Conservation (phyloP, 306 rosid species). For the Quercus agrifolia region DNA sequence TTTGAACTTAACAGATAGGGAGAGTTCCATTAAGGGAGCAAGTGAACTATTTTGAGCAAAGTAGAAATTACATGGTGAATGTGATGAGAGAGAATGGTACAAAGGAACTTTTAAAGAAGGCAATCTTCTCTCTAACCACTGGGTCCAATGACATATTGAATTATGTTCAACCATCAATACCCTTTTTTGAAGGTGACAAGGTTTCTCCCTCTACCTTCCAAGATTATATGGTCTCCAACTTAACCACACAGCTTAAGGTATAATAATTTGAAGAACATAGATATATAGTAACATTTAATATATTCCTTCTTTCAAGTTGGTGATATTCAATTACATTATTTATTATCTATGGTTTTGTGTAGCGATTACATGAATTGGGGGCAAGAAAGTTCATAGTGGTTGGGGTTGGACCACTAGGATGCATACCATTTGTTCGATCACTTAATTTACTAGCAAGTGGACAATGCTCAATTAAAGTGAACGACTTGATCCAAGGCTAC, state of each 20-base stretch:
- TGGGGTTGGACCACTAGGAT: constrained; percentile 51
- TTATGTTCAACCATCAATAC: constrained; percentile 44
- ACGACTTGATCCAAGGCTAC: constrained; percentile 38
- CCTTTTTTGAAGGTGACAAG: constrained; percentile 30
- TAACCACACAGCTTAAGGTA: constrained; percentile 50
- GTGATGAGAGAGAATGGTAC: constrained; percentile 38
- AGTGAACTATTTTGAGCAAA: constrained; percentile 42
- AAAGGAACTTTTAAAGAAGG: constrained; percentile 33
- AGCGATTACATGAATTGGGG: constrained; percentile 44
- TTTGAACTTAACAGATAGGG: constrained; percentile 26
- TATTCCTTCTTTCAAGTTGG: neutral
- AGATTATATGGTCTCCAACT: constrained; percentile 46
- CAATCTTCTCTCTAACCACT: constrained; percentile 46
- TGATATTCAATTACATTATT: neutral
- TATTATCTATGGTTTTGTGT: neutral
- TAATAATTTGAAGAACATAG: neutral
- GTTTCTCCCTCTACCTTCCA: constrained; percentile 27
- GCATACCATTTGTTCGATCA: constrained; percentile 52
- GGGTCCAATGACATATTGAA: constrained; percentile 56
- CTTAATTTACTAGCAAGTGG: constrained; percentile 25
- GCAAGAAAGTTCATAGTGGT: constrained; percentile 50
- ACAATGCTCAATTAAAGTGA: constrained; percentile 33
- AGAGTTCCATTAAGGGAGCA: constrained; percentile 44
- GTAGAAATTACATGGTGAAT: constrained; percentile 26
- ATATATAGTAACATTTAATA: neutral